Percentiles rank a stretch among this genome's conserved stretches.
Evolutionary conservation across 805 yeast species (phyloP).

Genomic region (Starmera pachycereana): DNA sequence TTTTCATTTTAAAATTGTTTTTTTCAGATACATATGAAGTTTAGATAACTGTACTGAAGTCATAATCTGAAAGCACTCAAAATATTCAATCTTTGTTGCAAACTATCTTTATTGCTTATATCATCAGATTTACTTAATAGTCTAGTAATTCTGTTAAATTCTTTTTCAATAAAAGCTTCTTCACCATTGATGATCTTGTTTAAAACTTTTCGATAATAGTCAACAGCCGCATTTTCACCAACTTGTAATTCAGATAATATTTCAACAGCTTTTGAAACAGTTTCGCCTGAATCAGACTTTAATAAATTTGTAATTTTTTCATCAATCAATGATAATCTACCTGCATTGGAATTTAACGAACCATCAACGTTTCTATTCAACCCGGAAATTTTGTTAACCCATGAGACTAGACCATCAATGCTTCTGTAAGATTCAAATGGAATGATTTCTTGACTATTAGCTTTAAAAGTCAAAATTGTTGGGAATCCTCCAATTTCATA

Average conservation of each 20-base stretch:
- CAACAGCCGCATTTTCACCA: constrained; percentile 14
- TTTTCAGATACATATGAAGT: too few relatives aligned
- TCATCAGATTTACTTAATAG: constrained; percentile 29
- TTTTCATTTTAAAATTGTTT: too few relatives aligned
- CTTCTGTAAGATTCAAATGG: constrained; percentile 30
- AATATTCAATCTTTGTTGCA: constrained; percentile 40
- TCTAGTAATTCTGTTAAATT: constrained; percentile 31
- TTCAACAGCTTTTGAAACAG: constrained; percentile 20
- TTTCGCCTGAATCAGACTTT: constrained; percentile 12
- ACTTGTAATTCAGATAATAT: constrained; percentile 18
- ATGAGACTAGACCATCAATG: constrained; percentile 40
- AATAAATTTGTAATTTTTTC: constrained; percentile 19
- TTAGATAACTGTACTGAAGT: not conserved
- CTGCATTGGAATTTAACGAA: constrained; percentile 22
- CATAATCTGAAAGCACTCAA: constrained; percentile 18
- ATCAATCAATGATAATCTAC: constrained; percentile 22
- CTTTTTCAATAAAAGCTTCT: constrained; percentile 29
- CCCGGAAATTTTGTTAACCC: constrained; percentile 33
- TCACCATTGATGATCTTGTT: constrained; percentile 36
- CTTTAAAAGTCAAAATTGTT: constrained; percentile 34
- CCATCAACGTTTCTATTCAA: constrained; percentile 28
- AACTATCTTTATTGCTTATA: constrained; percentile 33
- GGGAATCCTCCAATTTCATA: constrained; percentile 40
- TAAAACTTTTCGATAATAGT: constrained; percentile 40
- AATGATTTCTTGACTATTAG: constrained; percentile 23